phyloP scores from a whole-genome alignment of 78 protist genomes.

The Tieghemostelium lacteum region DNA sequence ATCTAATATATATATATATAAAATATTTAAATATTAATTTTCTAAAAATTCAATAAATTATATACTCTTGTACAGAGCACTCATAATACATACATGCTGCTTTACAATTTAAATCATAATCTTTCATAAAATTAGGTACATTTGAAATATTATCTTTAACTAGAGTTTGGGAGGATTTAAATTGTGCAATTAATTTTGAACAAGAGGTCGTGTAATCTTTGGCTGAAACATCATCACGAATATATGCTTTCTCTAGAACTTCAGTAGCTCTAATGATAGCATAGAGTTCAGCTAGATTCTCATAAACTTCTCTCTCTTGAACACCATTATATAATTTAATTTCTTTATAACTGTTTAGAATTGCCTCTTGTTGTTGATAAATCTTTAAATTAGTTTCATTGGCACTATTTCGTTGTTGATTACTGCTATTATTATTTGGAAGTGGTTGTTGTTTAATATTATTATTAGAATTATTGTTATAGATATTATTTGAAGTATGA shows the following conservation, averaged over 20 bases:
- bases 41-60: too few relatives aligned
- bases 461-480: too few relatives aligned
- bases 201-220: constrained; percentile 87
- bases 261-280: constrained; percentile 86
- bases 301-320: constrained; percentile 85
- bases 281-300: constrained; percentile 85
- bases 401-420: not conserved
- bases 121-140: constrained; percentile 78
- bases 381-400: not conserved
- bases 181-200: constrained; percentile 89
- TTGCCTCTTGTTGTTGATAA: not conserved
- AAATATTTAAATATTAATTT: not conserved
- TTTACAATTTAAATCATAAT: constrained; percentile 79
- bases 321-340: constrained; percentile 68
- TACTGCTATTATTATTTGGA: not conserved
- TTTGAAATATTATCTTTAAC: constrained; percentile 43
- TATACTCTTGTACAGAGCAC: too few relatives aligned
- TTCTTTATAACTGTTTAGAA: constrained; percentile 48
- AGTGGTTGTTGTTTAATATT: too few relatives aligned
- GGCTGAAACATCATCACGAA: constrained; percentile 82
- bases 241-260: constrained; percentile 88
- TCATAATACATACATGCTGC: constrained; percentile 66
- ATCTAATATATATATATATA: not conserved
- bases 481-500: too few relatives aligned
- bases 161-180: constrained; percentile 76